These are phyloP conservation scores for Hermanozyma aechmeae DNA, from an alignment of 805 yeast species.

Conservation along the genomic window DNA sequence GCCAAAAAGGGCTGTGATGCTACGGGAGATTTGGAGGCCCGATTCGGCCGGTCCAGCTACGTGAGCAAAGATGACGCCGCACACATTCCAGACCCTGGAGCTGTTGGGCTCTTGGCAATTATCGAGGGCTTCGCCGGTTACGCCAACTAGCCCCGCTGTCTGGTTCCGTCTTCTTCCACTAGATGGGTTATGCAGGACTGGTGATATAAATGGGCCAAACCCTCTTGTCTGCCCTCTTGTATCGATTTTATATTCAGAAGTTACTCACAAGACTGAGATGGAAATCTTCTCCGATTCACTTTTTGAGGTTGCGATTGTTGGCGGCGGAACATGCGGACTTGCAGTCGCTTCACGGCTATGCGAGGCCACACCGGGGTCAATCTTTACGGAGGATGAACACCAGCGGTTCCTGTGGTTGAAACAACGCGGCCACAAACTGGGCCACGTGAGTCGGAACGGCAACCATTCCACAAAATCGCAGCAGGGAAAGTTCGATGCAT, in stretches of 20 bases:
- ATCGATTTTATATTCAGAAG: no score
- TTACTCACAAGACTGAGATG: no score
- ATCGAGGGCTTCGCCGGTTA: conserved; percentile 41
- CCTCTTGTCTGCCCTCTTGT: no score
- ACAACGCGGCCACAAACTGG: conserved; percentile 4
- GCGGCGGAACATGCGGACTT: conserved; percentile 39
- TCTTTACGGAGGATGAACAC: conserved; percentile 38
- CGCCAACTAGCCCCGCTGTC: no score
- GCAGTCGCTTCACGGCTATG: conserved; percentile 33
- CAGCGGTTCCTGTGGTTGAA: conserved; percentile 38
- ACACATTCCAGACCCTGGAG: conserved; percentile 94
- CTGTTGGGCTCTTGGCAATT: conserved; percentile 69
- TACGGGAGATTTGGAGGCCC: conserved; percentile 70
- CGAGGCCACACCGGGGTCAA: conserved; percentile 32
- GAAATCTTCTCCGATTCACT: no score
- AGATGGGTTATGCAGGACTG: no score
- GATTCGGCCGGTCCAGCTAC: conserved; percentile 90
- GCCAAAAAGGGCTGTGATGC: conserved; percentile 69
- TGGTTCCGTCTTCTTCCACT: no score
- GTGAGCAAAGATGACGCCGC: conserved; percentile 54
- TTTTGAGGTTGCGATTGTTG: conserved; percentile 30
- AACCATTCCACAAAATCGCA: not conserved
- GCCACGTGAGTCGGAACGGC: not conserved
- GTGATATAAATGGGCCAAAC: no score
- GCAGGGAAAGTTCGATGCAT: conserved; percentile 10